These are phyloP conservation scores for Lipomyces orientalis DNA, from an alignment of 805 yeast species.

Conservation along the genomic window DNA sequence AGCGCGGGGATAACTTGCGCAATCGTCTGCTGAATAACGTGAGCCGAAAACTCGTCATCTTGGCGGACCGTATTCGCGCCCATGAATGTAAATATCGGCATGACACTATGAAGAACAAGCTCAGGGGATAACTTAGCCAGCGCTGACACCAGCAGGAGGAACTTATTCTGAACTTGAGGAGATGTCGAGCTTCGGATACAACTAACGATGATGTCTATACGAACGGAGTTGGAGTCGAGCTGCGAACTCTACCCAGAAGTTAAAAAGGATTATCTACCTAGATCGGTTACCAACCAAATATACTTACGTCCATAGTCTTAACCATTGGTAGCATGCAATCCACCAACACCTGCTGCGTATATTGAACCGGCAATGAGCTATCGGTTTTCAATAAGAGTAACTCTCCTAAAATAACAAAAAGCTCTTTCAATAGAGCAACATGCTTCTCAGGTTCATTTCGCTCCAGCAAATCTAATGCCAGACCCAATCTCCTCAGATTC, in stretches of 20 bases:
- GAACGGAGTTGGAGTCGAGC: constrained; percentile 67
- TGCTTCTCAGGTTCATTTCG: constrained; percentile 44
- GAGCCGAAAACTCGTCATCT: constrained; percentile 93
- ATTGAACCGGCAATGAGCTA: constrained; percentile 87
- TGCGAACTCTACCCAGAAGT: constrained; percentile 30
- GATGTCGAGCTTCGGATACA: constrained; percentile 87
- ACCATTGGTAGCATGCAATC: constrained; percentile 80
- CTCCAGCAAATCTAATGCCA: constrained; percentile 80
- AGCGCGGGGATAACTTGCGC: constrained; percentile 90
- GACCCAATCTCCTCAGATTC: constrained; percentile 64
- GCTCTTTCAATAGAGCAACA: constrained; percentile 42
- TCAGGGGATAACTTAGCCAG: constrained; percentile 90
- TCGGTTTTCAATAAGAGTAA: constrained; percentile 74
- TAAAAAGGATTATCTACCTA: not conserved
- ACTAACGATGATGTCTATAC: constrained; percentile 90
- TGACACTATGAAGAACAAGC: constrained; percentile 88
- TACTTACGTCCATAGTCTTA: constrained; percentile 45
- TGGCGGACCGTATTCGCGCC: constrained; percentile 97
- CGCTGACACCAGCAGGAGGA: constrained; percentile 82
- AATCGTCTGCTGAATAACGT: constrained; percentile 91
- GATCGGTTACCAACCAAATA: constrained; percentile 38
- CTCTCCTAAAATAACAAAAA: constrained; percentile 50
- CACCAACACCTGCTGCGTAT: constrained; percentile 89
- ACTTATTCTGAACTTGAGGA: constrained; percentile 92
- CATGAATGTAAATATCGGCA: constrained; percentile 99